These are phyloP conservation scores for Puya raimondii DNA, from an alignment of 176 grass and related monocot species.

Conservation along the genomic window DNA sequence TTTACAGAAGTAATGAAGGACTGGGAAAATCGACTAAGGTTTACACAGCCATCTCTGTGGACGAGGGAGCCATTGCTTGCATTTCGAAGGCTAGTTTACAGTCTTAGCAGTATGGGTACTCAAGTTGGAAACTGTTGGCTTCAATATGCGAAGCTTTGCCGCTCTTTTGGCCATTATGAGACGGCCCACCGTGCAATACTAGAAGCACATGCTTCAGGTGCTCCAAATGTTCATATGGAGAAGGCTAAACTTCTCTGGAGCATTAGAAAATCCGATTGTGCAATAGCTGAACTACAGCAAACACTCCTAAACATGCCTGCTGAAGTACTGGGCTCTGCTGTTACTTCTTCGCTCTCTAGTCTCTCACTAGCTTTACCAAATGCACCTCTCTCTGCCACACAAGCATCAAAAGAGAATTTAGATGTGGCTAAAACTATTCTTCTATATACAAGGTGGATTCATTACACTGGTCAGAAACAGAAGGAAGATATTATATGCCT, in stretches of 20 bases:
- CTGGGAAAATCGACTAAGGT: conserved; percentile 90
- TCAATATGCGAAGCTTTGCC: conserved; percentile 92
- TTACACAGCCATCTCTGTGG: conserved; percentile 86
- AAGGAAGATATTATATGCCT: conserved; percentile 66
- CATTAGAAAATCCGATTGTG: conserved; percentile 74
- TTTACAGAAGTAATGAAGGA: conserved; percentile 71
- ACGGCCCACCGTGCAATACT: conserved; percentile 87
- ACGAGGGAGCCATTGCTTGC: conserved; percentile 93
- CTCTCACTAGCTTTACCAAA: conserved; percentile 87
- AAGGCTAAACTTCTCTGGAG: conserved; percentile 92
- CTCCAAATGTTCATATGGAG: conserved; percentile 82
- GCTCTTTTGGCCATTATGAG: conserved; percentile 79
- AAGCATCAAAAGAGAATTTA: conserved; percentile 64
- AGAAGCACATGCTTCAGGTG: conserved; percentile 80
- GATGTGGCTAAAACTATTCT: conserved; percentile 91
- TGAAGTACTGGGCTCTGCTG: conserved; percentile 47
- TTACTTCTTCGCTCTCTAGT: conserved; percentile 68
- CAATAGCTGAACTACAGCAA: conserved; percentile 93
- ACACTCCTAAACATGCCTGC: conserved; percentile 78
- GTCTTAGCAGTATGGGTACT: conserved; percentile 58
- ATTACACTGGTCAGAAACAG: conserved; percentile 86
- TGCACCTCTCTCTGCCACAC: conserved; percentile 54
- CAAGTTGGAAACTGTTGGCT: conserved; percentile 93
- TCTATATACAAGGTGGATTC: conserved; percentile 98
- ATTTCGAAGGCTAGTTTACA: conserved; percentile 76